A percentile compares a stretch with the other conserved stretches of the same genome.
These are phyloP conservation scores for Aspergillus uvarum DNA, from an alignment of 2,329 filamentous ascomycete species.

Conservation along the genomic window DNA sequence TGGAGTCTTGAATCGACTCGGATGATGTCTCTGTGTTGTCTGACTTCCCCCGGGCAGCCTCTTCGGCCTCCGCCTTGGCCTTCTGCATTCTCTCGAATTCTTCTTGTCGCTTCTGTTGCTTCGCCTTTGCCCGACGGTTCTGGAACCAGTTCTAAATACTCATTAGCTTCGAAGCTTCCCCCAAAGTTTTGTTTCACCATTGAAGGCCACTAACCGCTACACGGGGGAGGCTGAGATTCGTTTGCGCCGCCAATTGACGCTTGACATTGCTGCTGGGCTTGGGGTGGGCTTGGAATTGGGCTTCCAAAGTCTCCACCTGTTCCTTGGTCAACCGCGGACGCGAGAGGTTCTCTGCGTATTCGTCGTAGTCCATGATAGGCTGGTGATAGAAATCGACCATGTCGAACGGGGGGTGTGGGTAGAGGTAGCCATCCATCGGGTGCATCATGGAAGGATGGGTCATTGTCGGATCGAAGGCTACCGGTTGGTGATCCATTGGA, in stretches of 20 bases:
- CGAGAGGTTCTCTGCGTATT: conserved; percentile 49
- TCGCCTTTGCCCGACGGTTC: conserved; percentile 53
- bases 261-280: conserved; percentile 53
- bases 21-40: conserved; percentile 27
- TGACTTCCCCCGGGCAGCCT: conserved; percentile 34
- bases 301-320: conserved; percentile 51
- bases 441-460: conserved; percentile 40
- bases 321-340: conserved; percentile 53
- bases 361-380: conserved; percentile 47
- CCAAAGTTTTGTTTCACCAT: background rate
- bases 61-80: conserved; percentile 37
- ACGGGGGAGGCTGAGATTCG: conserved; percentile 49
- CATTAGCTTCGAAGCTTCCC: conserved; percentile 11
- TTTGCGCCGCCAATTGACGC: conserved; percentile 50
- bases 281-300: conserved; percentile 51
- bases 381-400: conserved; percentile 45
- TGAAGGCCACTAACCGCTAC: conserved; percentile 46
- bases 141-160: conserved; percentile 52
- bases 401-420: conserved; percentile 41
- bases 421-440: conserved; percentile 40
- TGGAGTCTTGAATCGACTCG: conserved; percentile 24
- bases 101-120: conserved; percentile 51
- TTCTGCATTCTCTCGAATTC: conserved; percentile 50
- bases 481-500: conserved; percentile 40
- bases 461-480: conserved; percentile 39